Evolutionary conservation across 345 rosid genomes (phyloP).

Genomic region (Citrus inodora): DNA sequence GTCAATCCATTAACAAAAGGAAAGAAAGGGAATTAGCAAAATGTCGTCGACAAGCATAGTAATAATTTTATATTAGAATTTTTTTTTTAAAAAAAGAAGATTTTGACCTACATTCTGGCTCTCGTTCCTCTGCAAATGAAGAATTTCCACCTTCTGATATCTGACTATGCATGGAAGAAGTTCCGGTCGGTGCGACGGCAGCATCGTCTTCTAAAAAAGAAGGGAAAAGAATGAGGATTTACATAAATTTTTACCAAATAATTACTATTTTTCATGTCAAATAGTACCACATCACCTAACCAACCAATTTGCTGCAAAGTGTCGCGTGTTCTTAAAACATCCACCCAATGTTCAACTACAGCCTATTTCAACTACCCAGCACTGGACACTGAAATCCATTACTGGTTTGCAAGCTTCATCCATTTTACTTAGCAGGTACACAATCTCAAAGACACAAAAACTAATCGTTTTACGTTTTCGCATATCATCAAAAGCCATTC

Average conservation of each 20-base stretch:
- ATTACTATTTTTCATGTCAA: not conserved
- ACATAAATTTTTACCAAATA: not conserved
- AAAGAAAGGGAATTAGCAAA: not conserved
- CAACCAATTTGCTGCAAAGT: not conserved
- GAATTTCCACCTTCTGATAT: conserved; percentile 52
- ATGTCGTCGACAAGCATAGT: not conserved
- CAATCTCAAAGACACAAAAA: not conserved
- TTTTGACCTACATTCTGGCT: conserved; percentile 42
- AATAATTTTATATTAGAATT: not conserved
- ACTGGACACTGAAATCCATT: not conserved
- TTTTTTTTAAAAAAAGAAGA: conserved; percentile 6
- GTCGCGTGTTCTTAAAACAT: not conserved
- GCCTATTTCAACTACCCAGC: not conserved
- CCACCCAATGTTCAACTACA: not conserved
- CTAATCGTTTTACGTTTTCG: not conserved
- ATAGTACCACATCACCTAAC: not conserved
- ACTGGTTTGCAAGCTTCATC: not conserved
- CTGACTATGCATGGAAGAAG: conserved; percentile 53
- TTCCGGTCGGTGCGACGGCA: conserved; percentile 39
- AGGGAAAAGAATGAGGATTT: not conserved
- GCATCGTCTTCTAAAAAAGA: conserved; percentile 58
- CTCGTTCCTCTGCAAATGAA: conserved; percentile 45
- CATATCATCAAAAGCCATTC: not conserved
- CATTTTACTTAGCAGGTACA: not conserved
- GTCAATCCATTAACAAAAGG: not conserved